Conservation (phyloP, 208 protist species). For the Angomonas desouzai region DNA sequence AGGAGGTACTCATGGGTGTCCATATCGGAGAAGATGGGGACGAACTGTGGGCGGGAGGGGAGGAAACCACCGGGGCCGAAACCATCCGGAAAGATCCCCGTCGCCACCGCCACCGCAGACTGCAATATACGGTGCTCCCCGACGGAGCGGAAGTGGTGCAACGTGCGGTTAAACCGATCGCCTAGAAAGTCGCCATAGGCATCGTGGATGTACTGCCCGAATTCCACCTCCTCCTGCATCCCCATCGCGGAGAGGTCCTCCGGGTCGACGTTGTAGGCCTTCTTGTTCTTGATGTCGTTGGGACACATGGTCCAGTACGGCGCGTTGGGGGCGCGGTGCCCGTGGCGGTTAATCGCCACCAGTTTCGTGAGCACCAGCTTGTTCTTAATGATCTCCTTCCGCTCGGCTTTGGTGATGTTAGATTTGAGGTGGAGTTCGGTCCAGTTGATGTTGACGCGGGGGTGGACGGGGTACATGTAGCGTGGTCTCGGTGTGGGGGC, state of each 20-base stretch:
- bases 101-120: constrained; percentile 68
- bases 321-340: constrained; percentile 74
- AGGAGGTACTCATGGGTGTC: constrained; percentile 85
- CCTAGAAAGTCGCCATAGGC: constrained; percentile 61
- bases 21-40: constrained; percentile 84
- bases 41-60: constrained; percentile 70
- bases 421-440: constrained; percentile 26
- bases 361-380: constrained; percentile 72
- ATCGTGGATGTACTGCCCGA: constrained; percentile 57
- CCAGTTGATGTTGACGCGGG: constrained; percentile 62
- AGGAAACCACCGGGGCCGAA: constrained; percentile 71
- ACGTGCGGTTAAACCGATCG: constrained; percentile 61
- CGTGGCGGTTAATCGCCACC: constrained; percentile 74
- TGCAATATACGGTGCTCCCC: constrained; percentile 84
- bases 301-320: constrained; percentile 76
- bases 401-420: constrained; percentile 32
- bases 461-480: constrained; percentile 24
- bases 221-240: constrained; percentile 80
- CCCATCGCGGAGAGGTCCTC: constrained; percentile 73
- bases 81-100: constrained; percentile 74
- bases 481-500: neutral
- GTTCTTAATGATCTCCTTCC: constrained; percentile 23
- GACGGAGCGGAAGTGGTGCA: constrained; percentile 78
- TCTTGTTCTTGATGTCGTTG: constrained; percentile 41
- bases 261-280: constrained; percentile 48